Evolutionary conservation across 495 filamentous ascomycete genomes (phyloP), one percentile per base, ranked within the genome.

Genomic region (Hypoxylon intermedium): DNA sequence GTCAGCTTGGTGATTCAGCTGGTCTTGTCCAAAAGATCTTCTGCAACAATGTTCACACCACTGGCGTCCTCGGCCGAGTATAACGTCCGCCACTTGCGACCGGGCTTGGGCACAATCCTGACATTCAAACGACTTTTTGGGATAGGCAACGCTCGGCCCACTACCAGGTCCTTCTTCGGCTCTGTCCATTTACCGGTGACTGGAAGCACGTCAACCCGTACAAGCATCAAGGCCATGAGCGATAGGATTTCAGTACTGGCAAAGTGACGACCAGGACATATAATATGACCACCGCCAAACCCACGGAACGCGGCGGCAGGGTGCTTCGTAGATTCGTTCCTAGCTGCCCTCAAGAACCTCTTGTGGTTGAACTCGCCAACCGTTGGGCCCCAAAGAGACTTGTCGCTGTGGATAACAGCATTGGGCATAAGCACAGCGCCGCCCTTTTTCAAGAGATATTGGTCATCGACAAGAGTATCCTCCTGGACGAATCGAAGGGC

Each of bases 371-470:
- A 70, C 38, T 70, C 42, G 26, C 59, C 33, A 3, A 36, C 58
- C 16, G 49, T 33, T 9, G 36, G 37, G 1, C 68, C 69, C 67
- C 67, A 70, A 5, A 63, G 30, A 6, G 36, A 24, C 11, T 37
- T 38, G 26, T 70, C 58, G 24, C 3, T 52, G 26, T 70, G 67
- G 38, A 70, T 31, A 2, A 41, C 19, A 7, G 15, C 12, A 23
- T 54, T 58, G 21, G 63, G 68, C 45, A 72, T 59, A 3, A 48
- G 26, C 2, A 67, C 24, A 9, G 53, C 34, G 31, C 41, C 42
- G 7, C 60, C 67, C 45, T 59, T 67, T 28, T 66, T 68, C 9
- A 72, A 50, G 1, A 70, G 60, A 20, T 70, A 68, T 15, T 60
- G 20, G 40, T 38, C 60, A 33, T 65, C 63, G 3, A 72, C 41